Percentiles rank a stretch among this genome's conserved stretches.
These are phyloP conservation scores for Gastrolobium bilobum DNA, from an alignment of 306 rosid genomes.

Conservation along the genomic window DNA sequence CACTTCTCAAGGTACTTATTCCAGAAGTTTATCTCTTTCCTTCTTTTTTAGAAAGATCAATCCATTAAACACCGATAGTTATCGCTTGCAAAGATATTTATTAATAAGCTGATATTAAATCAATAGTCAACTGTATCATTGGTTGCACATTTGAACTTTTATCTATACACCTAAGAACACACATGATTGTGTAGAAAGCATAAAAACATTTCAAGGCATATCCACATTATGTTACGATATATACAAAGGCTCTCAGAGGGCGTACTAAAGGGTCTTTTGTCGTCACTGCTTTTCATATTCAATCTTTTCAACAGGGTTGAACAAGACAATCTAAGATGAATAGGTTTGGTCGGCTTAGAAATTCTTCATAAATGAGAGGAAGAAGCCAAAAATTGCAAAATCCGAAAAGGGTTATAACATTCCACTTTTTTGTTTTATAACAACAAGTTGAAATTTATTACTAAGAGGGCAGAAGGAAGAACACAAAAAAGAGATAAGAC, in stretches of 20 bases:
- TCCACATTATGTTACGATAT: no score
- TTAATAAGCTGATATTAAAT: no score
- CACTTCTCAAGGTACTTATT: no score
- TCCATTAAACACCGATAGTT: no score
- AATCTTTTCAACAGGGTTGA: not conserved
- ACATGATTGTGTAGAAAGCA: no score
- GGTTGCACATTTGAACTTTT: no score
- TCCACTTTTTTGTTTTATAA: constrained; percentile 28
- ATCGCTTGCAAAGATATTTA: no score
- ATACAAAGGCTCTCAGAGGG: not conserved
- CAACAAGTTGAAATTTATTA: constrained; percentile 23
- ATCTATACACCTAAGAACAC: no score
- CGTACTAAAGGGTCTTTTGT: constrained; percentile 33
- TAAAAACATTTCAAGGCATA: no score
- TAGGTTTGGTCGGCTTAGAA: constrained; percentile 30
- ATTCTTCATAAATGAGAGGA: not conserved
- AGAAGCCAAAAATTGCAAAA: constrained; percentile 31
- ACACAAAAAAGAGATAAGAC: constrained; percentile 15
- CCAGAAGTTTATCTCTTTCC: no score
- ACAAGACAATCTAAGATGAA: constrained; percentile 44
- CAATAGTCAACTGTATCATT: no score
- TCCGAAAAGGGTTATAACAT: not conserved
- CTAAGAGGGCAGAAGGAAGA: not conserved
- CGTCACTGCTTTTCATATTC: not conserved
- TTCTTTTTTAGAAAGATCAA: no score